A percentile compares a stretch with the other conserved stretches of the same genome.
Evolutionary conservation across 2,329 filamentous ascomycete genomes (phyloP).

Genomic region (Setomelanomma holmii): DNA sequence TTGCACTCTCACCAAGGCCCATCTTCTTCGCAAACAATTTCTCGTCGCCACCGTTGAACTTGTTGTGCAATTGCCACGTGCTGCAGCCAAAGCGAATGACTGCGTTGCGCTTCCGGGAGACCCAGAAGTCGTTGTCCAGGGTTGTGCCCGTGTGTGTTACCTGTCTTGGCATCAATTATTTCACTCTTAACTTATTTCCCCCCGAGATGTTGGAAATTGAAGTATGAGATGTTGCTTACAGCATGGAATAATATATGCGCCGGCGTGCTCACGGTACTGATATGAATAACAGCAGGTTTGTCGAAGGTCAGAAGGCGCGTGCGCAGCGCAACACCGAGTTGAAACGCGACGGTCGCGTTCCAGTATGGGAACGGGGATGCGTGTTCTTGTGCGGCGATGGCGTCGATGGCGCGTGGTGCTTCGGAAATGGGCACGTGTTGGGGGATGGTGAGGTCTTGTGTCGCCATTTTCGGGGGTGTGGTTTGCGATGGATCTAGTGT

Average conservation of each 20-base stretch:
- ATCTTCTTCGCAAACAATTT: conserved; percentile 69
- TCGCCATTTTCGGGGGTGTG: conserved; percentile 16
- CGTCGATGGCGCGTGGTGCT: conserved; percentile 43
- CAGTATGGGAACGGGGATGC: conserved; percentile 58
- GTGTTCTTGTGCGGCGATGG: conserved; percentile 50
- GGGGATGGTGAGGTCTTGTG: conserved; percentile 19
- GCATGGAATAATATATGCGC: conserved; percentile 72
- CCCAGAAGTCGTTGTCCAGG: conserved; percentile 73
- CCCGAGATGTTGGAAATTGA: not conserved
- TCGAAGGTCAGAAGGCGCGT: conserved; percentile 62
- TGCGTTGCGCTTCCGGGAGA: conserved; percentile 71
- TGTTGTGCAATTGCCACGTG: conserved; percentile 74
- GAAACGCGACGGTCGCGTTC: conserved; percentile 67
- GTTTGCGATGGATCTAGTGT: not conserved
- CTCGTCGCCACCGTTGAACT: conserved; percentile 70
- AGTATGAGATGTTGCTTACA: conserved; percentile 39
- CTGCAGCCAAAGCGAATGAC: conserved; percentile 73
- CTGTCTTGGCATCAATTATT: not conserved
- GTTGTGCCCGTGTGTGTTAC: conserved; percentile 67
- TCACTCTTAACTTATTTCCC: too few relatives aligned
- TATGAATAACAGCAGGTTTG: conserved; percentile 67
- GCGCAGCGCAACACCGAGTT: conserved; percentile 68
- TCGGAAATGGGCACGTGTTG: conserved; percentile 29
- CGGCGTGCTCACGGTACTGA: conserved; percentile 61
- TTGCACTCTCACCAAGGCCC: conserved; percentile 59